Percentiles rank a stretch among this genome's conserved stretches.
These are phyloP conservation scores for Exophiala phaeomuriformis DNA, from an alignment of 2,329 filamentous ascomycete species.

Conservation along the genomic window DNA sequence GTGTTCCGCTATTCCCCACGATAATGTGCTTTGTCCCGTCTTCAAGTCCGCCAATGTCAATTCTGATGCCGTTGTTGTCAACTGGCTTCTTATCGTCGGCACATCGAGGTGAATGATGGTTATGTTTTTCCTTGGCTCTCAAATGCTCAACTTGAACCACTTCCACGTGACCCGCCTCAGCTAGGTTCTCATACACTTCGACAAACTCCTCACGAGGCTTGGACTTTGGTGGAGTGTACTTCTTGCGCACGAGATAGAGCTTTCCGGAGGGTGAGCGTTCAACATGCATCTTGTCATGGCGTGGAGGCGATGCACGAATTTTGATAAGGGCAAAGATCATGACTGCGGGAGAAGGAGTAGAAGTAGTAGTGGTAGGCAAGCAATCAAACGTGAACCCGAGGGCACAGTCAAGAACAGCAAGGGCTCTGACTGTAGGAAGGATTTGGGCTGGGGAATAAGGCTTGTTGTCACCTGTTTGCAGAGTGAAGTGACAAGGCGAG, in stretches of 20 bases:
- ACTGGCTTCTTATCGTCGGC: not conserved
- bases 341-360: not conserved
- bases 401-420: not conserved
- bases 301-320: not conserved
- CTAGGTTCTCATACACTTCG: not conserved
- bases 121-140: not conserved
- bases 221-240: not conserved
- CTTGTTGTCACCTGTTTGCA: not conserved
- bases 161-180: not conserved
- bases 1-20: not conserved
- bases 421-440: not conserved
- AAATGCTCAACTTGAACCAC: not conserved
- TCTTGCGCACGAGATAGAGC: conserved; percentile 3
- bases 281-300: not conserved
- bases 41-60: not conserved
- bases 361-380: not conserved
- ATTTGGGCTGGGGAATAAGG: not conserved
- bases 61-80: not conserved
- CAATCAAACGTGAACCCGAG: no score
- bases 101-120: not conserved
- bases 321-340: not conserved
- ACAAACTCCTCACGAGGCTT: not conserved
- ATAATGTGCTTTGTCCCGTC: not conserved
- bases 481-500: not conserved
- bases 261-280: not conserved